Conservation (phyloP, 495 filamentous ascomycete genomes). For the Tuber aestivum region DNA sequence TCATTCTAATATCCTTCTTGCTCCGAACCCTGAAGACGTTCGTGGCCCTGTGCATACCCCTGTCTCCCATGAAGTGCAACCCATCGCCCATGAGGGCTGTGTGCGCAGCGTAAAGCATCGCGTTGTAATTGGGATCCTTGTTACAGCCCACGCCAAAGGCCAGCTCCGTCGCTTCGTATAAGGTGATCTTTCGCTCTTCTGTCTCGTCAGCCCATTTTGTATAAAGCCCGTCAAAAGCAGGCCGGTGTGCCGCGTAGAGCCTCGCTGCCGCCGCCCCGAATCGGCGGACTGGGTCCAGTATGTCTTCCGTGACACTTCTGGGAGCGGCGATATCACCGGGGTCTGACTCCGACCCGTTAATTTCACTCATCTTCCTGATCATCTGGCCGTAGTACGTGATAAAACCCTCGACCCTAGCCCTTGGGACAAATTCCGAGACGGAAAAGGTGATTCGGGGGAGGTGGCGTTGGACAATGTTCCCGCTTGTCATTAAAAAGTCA, state of each 20-base stretch:
- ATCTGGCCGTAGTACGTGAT: constrained; percentile 24
- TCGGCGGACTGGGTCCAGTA: constrained; percentile 22
- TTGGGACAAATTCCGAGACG: constrained; percentile 25
- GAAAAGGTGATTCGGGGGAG: constrained; percentile 27
- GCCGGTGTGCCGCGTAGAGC: constrained; percentile 18
- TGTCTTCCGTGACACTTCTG: constrained; percentile 8
- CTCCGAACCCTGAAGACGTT: constrained; percentile 33
- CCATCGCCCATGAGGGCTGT: constrained; percentile 40
- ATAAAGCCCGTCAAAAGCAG: constrained; percentile 25
- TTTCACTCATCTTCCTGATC: background rate
- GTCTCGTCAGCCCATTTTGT: constrained; percentile 22
- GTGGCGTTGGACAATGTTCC: constrained; percentile 14
- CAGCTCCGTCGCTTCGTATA: constrained; percentile 29
- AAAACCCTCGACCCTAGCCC: constrained; percentile 15
- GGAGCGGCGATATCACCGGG: constrained; percentile 7
- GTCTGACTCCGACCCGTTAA: background rate
- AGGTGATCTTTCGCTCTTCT: constrained; percentile 21
- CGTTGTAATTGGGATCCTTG: constrained; percentile 1
- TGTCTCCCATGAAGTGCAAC: constrained; percentile 31
- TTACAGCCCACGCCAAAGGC: constrained; percentile 22
- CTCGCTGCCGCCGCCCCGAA: constrained; percentile 16
- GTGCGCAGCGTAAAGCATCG: constrained; percentile 37
- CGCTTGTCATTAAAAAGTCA: constrained; percentile 32
- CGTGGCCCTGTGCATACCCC: constrained; percentile 33
- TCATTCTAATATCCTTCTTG: constrained; percentile 32